A percentile compares a stretch with the other conserved stretches of the same genome.
These are phyloP conservation scores for Fusarium heterosporum DNA, from an alignment of 2,329 filamentous ascomycete genomes.

Conservation along the genomic window DNA sequence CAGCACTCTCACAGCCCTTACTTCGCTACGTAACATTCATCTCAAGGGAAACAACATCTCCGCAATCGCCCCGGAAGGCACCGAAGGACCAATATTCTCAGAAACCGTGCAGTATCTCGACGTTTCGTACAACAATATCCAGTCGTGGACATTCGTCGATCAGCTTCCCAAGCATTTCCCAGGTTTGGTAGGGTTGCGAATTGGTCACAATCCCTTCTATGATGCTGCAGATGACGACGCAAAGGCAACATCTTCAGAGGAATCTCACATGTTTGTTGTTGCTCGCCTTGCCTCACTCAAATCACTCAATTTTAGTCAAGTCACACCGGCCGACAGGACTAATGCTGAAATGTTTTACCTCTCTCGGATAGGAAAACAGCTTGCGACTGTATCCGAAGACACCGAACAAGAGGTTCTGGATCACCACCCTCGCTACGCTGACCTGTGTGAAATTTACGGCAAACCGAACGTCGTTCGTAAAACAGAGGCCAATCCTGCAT, in stretches of 20 bases:
- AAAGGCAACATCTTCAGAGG: constrained; percentile 70
- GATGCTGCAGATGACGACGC: constrained; percentile 58
- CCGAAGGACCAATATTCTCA: constrained; percentile 61
- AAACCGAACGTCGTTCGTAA: constrained; percentile 72
- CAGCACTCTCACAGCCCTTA: constrained; percentile 62
- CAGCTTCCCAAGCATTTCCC: constrained; percentile 76
- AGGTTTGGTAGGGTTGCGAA: constrained; percentile 77
- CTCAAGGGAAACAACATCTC: constrained; percentile 83
- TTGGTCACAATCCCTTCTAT: constrained; percentile 89
- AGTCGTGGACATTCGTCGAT: constrained; percentile 80
- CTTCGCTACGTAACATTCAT: constrained; percentile 68
- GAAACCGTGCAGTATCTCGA: constrained; percentile 72
- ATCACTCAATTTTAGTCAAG: constrained; percentile 77
- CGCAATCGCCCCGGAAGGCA: constrained; percentile 49
- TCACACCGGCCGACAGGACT: constrained; percentile 78
- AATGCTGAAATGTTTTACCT: constrained; percentile 97
- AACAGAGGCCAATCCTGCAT: constrained; percentile 76
- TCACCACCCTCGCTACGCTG: constrained; percentile 77
- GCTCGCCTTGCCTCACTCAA: constrained; percentile 77
- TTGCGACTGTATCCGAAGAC: constrained; percentile 68
- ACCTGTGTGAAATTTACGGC: constrained; percentile 82
- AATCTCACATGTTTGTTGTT: constrained; percentile 89
- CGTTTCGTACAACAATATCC: constrained; percentile 77
- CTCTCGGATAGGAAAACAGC: constrained; percentile 80
- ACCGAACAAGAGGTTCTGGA: constrained; percentile 67